Percentiles rank a stretch among this genome's conserved stretches.
Conservation (phyloP, 129 eudicot genomes). For the Saposhnikovia divaricata region DNA sequence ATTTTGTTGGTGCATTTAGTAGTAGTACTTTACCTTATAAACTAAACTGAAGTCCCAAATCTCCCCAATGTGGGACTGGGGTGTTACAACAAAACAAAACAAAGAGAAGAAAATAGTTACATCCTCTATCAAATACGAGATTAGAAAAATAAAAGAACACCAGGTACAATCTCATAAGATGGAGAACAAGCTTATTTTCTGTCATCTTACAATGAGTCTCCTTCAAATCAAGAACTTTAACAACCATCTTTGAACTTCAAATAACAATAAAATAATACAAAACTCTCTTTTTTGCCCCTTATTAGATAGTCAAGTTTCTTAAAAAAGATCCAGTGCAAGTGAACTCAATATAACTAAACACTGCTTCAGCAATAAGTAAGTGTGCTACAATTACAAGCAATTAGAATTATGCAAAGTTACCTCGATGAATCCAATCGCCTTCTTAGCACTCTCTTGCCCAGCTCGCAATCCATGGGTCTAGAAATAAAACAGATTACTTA, state of each 20-base stretch:
- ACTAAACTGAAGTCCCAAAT: too few species aligned
- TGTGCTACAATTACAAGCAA: too few species aligned
- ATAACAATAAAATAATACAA: not conserved
- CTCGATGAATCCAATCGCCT: constrained; percentile 78
- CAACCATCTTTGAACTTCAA: not conserved
- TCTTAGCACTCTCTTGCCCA: constrained; percentile 76
- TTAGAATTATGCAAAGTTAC: constrained; percentile 22
- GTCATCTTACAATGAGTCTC: not conserved
- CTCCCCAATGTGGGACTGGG: too few species aligned
- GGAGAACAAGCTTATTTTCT: not conserved
- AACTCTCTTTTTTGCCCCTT: not conserved
- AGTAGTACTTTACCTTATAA: too few species aligned
- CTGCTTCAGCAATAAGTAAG: not conserved
- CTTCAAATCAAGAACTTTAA: not conserved
- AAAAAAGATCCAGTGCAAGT: not conserved
- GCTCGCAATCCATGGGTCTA: constrained; percentile 92
- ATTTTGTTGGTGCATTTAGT: too few species aligned
- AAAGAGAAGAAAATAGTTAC: not conserved
- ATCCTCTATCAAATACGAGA: not conserved
- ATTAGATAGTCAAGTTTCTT: not conserved
- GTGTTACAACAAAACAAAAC: not conserved
- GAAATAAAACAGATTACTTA: constrained; percentile 9
- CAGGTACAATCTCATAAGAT: not conserved
- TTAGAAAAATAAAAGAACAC: not conserved
- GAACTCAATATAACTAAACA: not conserved